A percentile compares a stretch with the other conserved stretches of the same genome.
Conservation (phyloP, 2,329 filamentous ascomycete genomes). For the Calonectria naviculata region DNA sequence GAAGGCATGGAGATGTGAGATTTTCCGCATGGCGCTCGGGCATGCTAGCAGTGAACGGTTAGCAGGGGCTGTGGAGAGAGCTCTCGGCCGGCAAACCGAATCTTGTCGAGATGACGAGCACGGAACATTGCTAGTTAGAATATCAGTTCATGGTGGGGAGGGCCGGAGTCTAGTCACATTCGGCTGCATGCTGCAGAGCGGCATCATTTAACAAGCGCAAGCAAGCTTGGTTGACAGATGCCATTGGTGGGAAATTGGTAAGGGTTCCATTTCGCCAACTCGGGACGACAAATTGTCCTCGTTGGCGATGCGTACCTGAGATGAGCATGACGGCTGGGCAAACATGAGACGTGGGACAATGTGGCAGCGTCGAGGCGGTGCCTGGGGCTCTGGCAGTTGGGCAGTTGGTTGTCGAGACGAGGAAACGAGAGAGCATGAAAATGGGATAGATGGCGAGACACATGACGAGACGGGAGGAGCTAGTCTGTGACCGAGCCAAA, state of each 20-base stretch:
- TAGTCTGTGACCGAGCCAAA: conserved; percentile 8
- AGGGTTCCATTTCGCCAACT: not conserved
- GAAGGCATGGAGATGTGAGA: not conserved
- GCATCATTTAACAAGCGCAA: not conserved
- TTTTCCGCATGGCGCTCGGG: not conserved
- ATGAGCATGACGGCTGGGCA: not conserved
- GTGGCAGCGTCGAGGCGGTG: not conserved
- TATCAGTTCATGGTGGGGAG: not conserved
- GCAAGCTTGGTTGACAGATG: not conserved
- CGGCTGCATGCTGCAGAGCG: not conserved
- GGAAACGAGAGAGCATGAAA: conserved; percentile 15
- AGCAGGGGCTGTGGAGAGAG: not conserved
- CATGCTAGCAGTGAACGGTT: not conserved
- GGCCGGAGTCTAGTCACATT: not conserved
- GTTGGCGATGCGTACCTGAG: not conserved
- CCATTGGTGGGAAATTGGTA: conserved; percentile 8
- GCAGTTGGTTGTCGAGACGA: not conserved
- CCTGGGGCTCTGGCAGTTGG: not conserved
- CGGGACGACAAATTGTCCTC: not conserved
- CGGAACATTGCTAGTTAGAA: not conserved
- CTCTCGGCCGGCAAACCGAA: not conserved
- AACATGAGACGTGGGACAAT: not conserved
- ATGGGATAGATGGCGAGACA: conserved; percentile 13
- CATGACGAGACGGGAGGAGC: not conserved
- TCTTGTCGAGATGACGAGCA: not conserved